Evolutionary conservation across 192 early-diverging fungal species (phyloP), one percentile per base, ranked within the genome.

Genomic region (Cladochytrium replicatum): DNA sequence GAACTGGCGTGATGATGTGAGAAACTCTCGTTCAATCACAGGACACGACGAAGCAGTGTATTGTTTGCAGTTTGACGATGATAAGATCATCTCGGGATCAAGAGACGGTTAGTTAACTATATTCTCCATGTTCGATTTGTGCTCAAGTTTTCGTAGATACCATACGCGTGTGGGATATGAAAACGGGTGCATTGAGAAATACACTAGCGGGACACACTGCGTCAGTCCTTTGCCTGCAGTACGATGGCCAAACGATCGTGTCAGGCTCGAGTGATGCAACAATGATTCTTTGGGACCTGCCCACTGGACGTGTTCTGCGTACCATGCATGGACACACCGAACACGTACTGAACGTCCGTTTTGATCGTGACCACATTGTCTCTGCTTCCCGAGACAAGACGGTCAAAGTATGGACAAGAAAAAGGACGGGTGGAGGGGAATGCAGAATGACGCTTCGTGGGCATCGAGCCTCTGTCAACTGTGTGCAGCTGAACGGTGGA

Each of bases 1-100:
- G 13, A 75, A 87, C 48, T 89, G 87, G 87, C 66, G 56, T n/a
- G 15, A 43, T 4, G 82, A 82, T 9, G 57, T 60, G 22, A 81
- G 73, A 41, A 63, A 58, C 1, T 58, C 70, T 6, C 67, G 65
- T n/a, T 61, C 76, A 26, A 71, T 83, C 27, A 31, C 54, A 9
- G 81, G 82, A 6, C 87, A 89, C 43, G 56, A 60, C 0, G 87
- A 87, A 40, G 75, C 83, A 29, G 81, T 89, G 2, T 89, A 89
- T 49, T 81, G 81, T 46, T 43, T 89, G 38, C 71, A 76, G 1
- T 76, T 86, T 48, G 71, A 79, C 30, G 61, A 68, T 26, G 48
- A 67, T 21, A 69, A 61, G 41, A 63, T 87, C 11, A 83, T 81
- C 3, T 84, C 82, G 4, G 83, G 86, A 27, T 87, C 81, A 2